Evolutionary conservation across 345 rosid genomes (phyloP), one percentile per base, ranked within the genome.

Genomic region (Bruguiera sexangula): DNA sequence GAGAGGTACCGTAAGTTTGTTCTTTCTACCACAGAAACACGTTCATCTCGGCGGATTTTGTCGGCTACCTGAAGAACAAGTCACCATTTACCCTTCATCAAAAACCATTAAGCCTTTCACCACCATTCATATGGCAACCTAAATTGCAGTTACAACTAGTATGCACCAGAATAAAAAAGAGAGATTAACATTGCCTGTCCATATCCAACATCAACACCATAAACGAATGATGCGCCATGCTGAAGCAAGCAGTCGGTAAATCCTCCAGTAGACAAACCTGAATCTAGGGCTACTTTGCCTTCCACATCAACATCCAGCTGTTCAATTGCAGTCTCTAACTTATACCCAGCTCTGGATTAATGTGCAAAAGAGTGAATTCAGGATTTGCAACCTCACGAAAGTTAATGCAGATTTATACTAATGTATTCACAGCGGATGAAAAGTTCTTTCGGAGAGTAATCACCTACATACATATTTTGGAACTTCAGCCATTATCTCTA

Each of bases 381-480:
- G 48, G 7, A 61, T 60, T 60, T 19, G 19, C 51, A 22, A 50
- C 62, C 31, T 67, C 37, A 10, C 34, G 30, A 68, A 69, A 20
- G 34, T 15, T 52, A 67, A 16, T 31, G 46, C 29, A 52, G 32
- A 71, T 2, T 20, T 2, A 69, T 56, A 63, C 51, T 29, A 21
- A 62, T 43, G 29, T 19, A 36, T 46, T 19, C 6, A 70, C 71
- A 76, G 60, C 43, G 60, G 36, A 68, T 67, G 71, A 72, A 50
- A 32, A 48, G 56, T 70, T 54, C 73, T 53, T 61, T 65, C 57
- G 53, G 54, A 52, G 59, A 86, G 80, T 82, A 83, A 85, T 95
- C 96, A 95, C 99, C 98, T 95, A 90, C 99, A 95, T 89, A 92
- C 98, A 71, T 81, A 95, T 92, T 92, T 95, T 4, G 98, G 99